Base-by-base conservation (phyloP, 495 filamentous ascomycete species). In the Aspergillus biplanus region DNA sequence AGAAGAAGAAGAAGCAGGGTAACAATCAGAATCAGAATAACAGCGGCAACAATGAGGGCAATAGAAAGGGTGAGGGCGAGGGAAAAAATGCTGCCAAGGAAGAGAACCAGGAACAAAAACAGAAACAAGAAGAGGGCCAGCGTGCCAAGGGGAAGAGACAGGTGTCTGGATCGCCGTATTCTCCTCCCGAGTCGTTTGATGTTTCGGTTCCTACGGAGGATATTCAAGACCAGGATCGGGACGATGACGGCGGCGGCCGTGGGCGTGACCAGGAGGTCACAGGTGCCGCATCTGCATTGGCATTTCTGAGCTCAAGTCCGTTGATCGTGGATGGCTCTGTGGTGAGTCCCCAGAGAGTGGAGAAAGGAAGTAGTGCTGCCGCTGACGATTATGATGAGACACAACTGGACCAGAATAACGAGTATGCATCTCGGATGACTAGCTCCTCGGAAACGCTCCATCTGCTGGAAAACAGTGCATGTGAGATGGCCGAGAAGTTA, bases 1-100 rank as follows among this genome's bases (percentile, higher is more conserved):
- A 67, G 47, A 62, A 12, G 11, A 71, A 63, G 59, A 69, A 59
- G 49, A 64, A 59, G 35, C 69, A 68, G 58, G 37, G n/a, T 1
- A 27, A 27, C 21, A 59, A 70, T 39, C 61, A 67, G 54, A 42
- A 55, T n/a, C 50, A 55, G 34, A 48, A 66, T 35, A 33, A 55
- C 33, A 58, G 16, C 33, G 37, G 44, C 2, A 53, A 59, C 27
- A 50, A 34, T 39, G 31, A 44, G 33, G 55, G 16, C 7, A 52
- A 52, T 49, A 18, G 7, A n/a, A 18, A 21, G 4, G 7, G 12
- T 49, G 6, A 18, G 18, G 46, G 12, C 4, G 46, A 16, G 5
- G 39, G 39, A 44, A 15, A 35, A 35, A 57, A n/a, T 50, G 27
- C 9, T 16, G 15, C 49, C 44, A 39, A 53, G 31, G 18, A 49